A percentile compares a stretch with the other conserved stretches of the same genome.
Conservation (phyloP, 441 rosid species). For the Euphorbia celastroides region DNA sequence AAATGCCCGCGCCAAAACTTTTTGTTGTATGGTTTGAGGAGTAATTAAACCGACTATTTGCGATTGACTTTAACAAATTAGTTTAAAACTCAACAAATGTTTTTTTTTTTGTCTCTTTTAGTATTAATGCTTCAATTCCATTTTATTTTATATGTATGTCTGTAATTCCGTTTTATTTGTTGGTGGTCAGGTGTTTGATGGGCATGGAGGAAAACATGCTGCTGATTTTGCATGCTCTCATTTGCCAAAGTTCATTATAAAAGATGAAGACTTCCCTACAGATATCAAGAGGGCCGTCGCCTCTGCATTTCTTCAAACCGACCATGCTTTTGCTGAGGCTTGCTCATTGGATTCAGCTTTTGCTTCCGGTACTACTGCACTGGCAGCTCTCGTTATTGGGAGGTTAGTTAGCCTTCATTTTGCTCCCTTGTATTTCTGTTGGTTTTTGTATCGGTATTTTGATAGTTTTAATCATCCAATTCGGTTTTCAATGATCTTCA, state of each 20-base stretch:
- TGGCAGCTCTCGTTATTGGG: constrained; percentile 74
- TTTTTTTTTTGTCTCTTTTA: neutral
- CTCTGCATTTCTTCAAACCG: constrained; percentile 80
- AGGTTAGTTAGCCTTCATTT: constrained; percentile 54
- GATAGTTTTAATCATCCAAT: neutral
- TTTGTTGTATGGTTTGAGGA: too few species aligned
- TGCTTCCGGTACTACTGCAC: constrained; percentile 86
- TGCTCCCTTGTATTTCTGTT: neutral
- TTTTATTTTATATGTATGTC: too few species aligned
- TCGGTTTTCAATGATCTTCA: neutral
- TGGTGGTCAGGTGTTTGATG: constrained; percentile 69
- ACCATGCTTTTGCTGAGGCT: constrained; percentile 74
- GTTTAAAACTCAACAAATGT: too few species aligned
- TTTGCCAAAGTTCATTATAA: constrained; percentile 66
- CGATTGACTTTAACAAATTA: too few species aligned
- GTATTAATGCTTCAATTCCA: too few species aligned
- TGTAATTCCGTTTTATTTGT: neutral
- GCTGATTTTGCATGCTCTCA: constrained; percentile 72
- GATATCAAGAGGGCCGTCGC: constrained; percentile 61
- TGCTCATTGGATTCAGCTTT: constrained; percentile 58
- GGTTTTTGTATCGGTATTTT: neutral
- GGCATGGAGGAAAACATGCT: constrained; percentile 93
- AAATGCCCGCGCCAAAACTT: too few species aligned
- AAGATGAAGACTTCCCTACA: constrained; percentile 58
- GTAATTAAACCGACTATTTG: too few species aligned